Percentiles rank a stretch among this genome's conserved stretches.
Evolutionary conservation across 805 yeast species (phyloP).

Genomic region (Candida anglica): DNA sequence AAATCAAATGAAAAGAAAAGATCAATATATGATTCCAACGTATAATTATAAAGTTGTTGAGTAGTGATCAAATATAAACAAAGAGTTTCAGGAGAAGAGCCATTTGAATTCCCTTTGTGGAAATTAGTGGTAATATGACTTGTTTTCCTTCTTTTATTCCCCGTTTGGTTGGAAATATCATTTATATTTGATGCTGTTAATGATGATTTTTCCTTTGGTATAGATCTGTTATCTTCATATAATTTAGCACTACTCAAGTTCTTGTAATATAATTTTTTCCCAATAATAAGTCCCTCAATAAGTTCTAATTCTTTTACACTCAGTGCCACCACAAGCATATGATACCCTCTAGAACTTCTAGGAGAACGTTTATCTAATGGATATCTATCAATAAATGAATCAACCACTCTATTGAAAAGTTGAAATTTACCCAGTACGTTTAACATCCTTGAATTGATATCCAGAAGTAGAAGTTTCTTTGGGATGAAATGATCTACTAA

Average conservation of each 20-base stretch:
- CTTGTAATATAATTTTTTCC: conserved; percentile 59
- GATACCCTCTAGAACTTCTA: conserved; percentile 15
- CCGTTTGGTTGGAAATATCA: background rate
- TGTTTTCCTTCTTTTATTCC: background rate
- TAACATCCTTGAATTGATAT: conserved; percentile 52
- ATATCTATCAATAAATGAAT: conserved; percentile 23
- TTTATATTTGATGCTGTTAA: background rate
- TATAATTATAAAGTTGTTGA: conserved; percentile 30
- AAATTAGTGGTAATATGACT: background rate
- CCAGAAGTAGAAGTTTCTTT: conserved; percentile 61
- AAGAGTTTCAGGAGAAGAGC: conserved; percentile 7
- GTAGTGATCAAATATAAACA: conserved; percentile 26
- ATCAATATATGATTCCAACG: conserved; percentile 15
- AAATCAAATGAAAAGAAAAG: conserved; percentile 35
- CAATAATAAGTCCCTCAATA: conserved; percentile 74
- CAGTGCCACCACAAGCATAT: conserved; percentile 48
- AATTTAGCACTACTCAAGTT: conserved; percentile 66
- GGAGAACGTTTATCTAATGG: conserved; percentile 6
- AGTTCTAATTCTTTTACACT: conserved; percentile 70
- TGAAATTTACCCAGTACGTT: conserved; percentile 58
- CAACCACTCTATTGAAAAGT: conserved; percentile 48
- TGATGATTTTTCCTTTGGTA: conserved; percentile 7
- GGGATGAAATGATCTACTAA: conserved; percentile 78
- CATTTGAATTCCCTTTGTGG: background rate
- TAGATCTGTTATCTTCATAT: conserved; percentile 36